These are phyloP conservation scores for Tuber indicum DNA, from an alignment of 495 filamentous ascomycete genomes.

Conservation along the genomic window DNA sequence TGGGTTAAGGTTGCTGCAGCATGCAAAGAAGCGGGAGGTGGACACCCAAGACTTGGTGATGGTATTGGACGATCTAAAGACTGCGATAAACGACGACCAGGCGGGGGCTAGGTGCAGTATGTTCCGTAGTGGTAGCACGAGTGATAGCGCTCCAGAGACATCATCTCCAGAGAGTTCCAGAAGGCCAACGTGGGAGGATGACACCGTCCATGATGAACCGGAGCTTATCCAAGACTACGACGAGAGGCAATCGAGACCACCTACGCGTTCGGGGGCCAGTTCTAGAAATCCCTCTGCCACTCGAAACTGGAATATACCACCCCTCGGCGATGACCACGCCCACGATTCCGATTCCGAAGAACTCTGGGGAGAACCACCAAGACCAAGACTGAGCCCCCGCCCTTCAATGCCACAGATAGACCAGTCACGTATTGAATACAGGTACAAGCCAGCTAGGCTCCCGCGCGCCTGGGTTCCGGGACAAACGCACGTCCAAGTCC, in stretches of 20 bases:
- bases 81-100: conserved; percentile 26
- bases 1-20: conserved; percentile 43
- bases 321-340: conserved; percentile 13
- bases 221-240: neutral
- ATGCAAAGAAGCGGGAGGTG: conserved; percentile 26
- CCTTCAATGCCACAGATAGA: conserved; percentile 15
- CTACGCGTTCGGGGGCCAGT: neutral
- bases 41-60: conserved; percentile 17
- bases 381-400: conserved; percentile 8
- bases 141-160: conserved; percentile 30
- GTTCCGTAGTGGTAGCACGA: conserved; percentile 26
- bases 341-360: conserved; percentile 29
- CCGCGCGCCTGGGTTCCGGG: conserved; percentile 22
- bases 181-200: conserved; percentile 19
- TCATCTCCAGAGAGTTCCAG: conserved; percentile 32
- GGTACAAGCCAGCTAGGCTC: conserved; percentile 29
- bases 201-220: neutral
- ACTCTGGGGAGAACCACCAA: neutral
- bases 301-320: neutral
- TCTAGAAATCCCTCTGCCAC: neutral
- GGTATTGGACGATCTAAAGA: conserved; percentile 21
- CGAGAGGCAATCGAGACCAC: neutral
- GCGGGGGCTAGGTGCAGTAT: conserved; percentile 21
- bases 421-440: conserved; percentile 25
- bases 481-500: conserved; percentile 19